Base-by-base conservation (phyloP, 805 yeast species). In the Candida piceae region DNA sequence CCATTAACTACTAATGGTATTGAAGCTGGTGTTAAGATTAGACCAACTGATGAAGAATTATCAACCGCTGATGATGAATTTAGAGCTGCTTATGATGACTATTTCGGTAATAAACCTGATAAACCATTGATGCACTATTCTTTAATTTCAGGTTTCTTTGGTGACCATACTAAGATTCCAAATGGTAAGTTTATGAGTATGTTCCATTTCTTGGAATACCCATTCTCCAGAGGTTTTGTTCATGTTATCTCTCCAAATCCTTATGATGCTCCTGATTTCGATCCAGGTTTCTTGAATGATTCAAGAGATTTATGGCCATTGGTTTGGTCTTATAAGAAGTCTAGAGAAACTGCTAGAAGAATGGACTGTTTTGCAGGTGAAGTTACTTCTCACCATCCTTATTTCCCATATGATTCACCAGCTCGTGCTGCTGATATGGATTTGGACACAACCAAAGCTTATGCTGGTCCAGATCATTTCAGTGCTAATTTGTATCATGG, bases 121-220 rank as follows among this genome's bases (percentile, higher is more conserved):
- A 53, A 53, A 49, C 58, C 58, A 31, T 39, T 53, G 42, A 53
- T 53, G 55, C 58, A 53, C 46, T 53, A 53, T 44, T 53, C 58
- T 24, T 46, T 53, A 33, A 53, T 53, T 34, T 49, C 58, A 26
- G 58, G 58, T 29, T 53, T 46, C 53, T 53, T 53, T 27, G 58
- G 58, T 40, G 58, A 53, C 46, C 58, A 53, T 49, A 53, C 58
- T 43, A 53, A 50, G 48, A 49, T 53, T 31, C 49, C 56, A 31
- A 43, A 44, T 26, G 58, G 58, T 27, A 53, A 53, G 46, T 53
- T 43, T 48, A 44, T 53, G 52, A 42, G 50, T 31, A 53, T 53
- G 49, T 53, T 53, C 58, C 55, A 53, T 45, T 53, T 53, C 45
- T 50, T 53, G 47, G 58, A 53, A 44, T 53, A 53, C 41, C 58